Evolutionary conservation across 2,329 filamentous ascomycete species (phyloP).

Genomic region (Pyrenochaeta sp.): DNA sequence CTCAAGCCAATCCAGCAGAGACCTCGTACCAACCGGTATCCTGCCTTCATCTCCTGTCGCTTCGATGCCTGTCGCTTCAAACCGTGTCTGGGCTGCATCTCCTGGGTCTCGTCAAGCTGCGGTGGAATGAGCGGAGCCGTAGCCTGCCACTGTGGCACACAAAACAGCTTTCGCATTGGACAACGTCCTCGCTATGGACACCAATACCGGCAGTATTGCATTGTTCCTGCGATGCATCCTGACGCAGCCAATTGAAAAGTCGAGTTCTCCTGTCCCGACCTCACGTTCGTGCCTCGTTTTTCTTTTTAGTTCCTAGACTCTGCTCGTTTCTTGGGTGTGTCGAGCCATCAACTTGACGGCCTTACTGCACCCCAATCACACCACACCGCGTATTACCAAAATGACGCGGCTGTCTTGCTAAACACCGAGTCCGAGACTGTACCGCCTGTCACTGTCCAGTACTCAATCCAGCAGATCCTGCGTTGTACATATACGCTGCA

Average conservation of each 20-base stretch:
- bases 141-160: too few relatives aligned
- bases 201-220: background rate
- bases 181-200: background rate
- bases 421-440: background rate
- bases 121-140: too few relatives aligned
- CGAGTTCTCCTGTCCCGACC: background rate
- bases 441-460: background rate
- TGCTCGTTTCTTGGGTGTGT: background rate
- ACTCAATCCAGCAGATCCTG: background rate
- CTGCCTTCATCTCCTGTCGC: background rate
- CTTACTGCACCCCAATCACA: conserved; percentile 1
- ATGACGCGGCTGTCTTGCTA: background rate
- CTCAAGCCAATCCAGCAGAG: background rate
- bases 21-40: background rate
- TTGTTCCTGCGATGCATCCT: background rate
- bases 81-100: too few relatives aligned
- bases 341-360: background rate
- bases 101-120: too few relatives aligned
- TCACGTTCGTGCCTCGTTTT: background rate
- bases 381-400: background rate
- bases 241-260: background rate
- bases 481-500: background rate
- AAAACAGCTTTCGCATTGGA: background rate
- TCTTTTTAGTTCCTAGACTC: background rate
- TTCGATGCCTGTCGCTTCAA: too few relatives aligned